These are phyloP conservation scores for Aleurites moluccanus DNA, from an alignment of 441 rosid species.

Conservation along the genomic window DNA sequence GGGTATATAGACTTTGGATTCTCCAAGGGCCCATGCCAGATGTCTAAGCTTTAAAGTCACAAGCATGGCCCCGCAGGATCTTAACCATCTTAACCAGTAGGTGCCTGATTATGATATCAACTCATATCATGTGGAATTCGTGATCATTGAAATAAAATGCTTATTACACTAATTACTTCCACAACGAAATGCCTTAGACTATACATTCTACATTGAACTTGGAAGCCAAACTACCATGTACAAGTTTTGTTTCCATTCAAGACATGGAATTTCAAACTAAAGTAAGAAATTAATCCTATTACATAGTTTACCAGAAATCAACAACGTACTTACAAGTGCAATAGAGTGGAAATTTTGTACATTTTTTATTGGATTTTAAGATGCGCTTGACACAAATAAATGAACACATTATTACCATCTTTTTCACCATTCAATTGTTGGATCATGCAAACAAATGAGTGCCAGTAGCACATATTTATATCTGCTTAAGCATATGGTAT, in stretches of 20 bases:
- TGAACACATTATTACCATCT: too few relatives aligned
- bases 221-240: not conserved
- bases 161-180: not conserved
- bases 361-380: not conserved
- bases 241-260: not conserved
- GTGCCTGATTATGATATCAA: not conserved
- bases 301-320: too few relatives aligned
- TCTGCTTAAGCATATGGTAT: too few relatives aligned
- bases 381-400: too few relatives aligned
- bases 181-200: not conserved
- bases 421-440: not conserved
- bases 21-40: constrained; percentile 2
- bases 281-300: too few relatives aligned
- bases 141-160: too few relatives aligned
- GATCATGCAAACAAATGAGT: too few relatives aligned
- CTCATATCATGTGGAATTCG: not conserved
- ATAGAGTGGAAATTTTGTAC: not conserved
- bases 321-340: too few relatives aligned
- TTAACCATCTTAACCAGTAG: not conserved
- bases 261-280: not conserved
- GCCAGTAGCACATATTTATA: too few relatives aligned
- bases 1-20: constrained; percentile 17
- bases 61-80: not conserved
- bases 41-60: not conserved
- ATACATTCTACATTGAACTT: not conserved